phyloP scores from a whole-genome alignment of 2,329 filamentous ascomycete species.

The Cadophora malorum region DNA sequence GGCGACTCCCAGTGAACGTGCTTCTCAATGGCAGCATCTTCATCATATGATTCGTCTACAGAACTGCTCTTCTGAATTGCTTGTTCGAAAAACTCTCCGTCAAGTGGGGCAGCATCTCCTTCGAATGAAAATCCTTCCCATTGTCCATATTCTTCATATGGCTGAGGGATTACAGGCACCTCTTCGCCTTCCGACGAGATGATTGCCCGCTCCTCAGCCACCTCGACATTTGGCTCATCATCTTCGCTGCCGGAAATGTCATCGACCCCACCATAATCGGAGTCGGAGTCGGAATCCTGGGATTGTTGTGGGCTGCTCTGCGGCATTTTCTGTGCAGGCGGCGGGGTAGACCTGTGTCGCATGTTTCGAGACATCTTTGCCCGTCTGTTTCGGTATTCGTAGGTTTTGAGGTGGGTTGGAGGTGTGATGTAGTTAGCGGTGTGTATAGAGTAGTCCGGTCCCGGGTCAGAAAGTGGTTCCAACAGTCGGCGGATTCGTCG shows the following conservation, averaged over 20 bases:
- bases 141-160: constrained; percentile 50
- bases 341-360: constrained; percentile 54
- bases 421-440: constrained; percentile 34
- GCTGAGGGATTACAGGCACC: constrained; percentile 46
- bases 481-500: constrained; percentile 15
- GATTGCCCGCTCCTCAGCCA: constrained; percentile 80
- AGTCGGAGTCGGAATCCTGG: constrained; percentile 65
- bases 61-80: constrained; percentile 22
- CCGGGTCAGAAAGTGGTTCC: constrained; percentile 12
- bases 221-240: constrained; percentile 78
- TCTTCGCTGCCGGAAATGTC: constrained; percentile 81
- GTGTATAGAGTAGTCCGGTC: constrained; percentile 22
- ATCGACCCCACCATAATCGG: constrained; percentile 76
- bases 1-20: constrained; percentile 79
- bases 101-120: constrained; percentile 37
- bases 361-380: constrained; percentile 54
- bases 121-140: constrained; percentile 63
- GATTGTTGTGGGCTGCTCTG: constrained; percentile 23
- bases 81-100: constrained; percentile 47
- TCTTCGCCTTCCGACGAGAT: constrained; percentile 56
- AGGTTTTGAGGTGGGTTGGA: constrained; percentile 4
- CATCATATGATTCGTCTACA: constrained; percentile 22
- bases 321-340: constrained; percentile 40
- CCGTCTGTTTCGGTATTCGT: constrained; percentile 19
- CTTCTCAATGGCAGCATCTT: constrained; percentile 18